These are phyloP conservation scores for Yamadazyma olivae DNA, from an alignment of 805 yeast species.

Conservation along the genomic window DNA sequence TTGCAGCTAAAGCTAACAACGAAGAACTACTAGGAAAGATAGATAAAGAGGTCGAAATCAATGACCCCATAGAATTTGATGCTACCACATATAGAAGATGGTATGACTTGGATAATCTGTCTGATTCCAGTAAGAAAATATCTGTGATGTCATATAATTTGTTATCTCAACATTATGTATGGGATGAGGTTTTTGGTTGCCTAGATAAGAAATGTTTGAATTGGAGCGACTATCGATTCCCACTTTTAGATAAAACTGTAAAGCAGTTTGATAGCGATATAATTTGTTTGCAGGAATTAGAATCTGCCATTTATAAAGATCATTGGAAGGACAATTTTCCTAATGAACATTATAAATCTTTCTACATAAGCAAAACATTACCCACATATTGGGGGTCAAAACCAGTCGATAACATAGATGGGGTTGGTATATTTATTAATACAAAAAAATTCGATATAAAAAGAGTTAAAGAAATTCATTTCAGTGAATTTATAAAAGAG, in stretches of 20 bases:
- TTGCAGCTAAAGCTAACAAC: background rate
- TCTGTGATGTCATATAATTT: conserved; percentile 85
- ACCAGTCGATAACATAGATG: conserved; percentile 88
- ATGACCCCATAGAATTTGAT: conserved; percentile 1
- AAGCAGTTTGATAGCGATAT: conserved; percentile 61
- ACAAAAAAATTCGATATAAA: conserved; percentile 52
- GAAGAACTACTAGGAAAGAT: background rate
- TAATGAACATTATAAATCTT: conserved; percentile 71
- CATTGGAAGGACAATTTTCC: conserved; percentile 75
- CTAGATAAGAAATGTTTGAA: conserved; percentile 95
- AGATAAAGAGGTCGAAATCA: background rate
- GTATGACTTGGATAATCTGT: background rate
- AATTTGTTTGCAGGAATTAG: conserved; percentile 92
- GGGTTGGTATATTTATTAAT: conserved; percentile 89
- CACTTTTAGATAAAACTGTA: conserved; percentile 67
- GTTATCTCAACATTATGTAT: conserved; percentile 91
- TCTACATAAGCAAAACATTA: conserved; percentile 82
- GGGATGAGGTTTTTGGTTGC: conserved; percentile 86
- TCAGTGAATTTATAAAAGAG: conserved; percentile 56
- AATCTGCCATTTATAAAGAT: conserved; percentile 76
- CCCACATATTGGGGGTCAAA: conserved; percentile 80
- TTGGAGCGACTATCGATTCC: conserved; percentile 83
- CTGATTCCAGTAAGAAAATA: conserved; percentile 40
- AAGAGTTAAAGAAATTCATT: conserved; percentile 3
- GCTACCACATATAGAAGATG: conserved; percentile 5